A percentile compares a stretch with the other conserved stretches of the same genome.
Conservation (phyloP, 192 early-diverging fungal genomes). For the Entophlyctis luteolus region DNA sequence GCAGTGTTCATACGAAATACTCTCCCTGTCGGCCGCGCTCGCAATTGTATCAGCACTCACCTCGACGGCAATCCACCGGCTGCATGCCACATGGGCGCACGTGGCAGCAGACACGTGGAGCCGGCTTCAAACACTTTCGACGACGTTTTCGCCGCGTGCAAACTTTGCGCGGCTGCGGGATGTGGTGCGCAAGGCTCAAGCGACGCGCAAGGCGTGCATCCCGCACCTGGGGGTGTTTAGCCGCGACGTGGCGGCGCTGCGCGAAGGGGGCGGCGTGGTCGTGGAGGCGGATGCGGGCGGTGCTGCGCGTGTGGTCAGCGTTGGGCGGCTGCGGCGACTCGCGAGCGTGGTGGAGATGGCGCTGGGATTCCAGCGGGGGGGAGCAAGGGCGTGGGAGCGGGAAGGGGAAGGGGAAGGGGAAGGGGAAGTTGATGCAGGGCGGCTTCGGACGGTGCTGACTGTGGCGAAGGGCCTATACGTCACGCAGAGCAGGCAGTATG, state of each 20-base stretch:
- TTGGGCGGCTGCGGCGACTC: constrained; percentile 4
- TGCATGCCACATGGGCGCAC: constrained; percentile 17
- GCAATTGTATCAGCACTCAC: constrained; percentile 17
- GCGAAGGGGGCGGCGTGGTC: too few species aligned
- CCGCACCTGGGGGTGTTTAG: constrained; percentile 15
- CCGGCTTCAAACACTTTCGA: not conserved
- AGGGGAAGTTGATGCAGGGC: not conserved
- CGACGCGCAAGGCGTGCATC: not conserved
- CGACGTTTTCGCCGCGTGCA: not conserved
- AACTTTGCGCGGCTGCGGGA: constrained; percentile 2
- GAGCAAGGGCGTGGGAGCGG: too few species aligned
- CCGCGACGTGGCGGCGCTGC: constrained; percentile 14
- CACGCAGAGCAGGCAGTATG: not conserved
- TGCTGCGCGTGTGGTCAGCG: too few species aligned
- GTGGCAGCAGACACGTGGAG: not conserved
- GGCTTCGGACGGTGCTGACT: not conserved
- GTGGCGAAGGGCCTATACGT: not conserved
- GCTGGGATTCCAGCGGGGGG: constrained; percentile 19
- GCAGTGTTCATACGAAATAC: constrained; percentile 11
- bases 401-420: not conserved
- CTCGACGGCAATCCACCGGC: constrained; percentile 8
- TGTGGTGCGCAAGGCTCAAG: not conserved
- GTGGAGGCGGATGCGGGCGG: not conserved
- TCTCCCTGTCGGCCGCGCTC: not conserved
- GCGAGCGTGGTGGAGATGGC: constrained; percentile 7